A percentile compares a stretch with the other conserved stretches of the same genome.
These are phyloP conservation scores for Phytophthora constricta DNA, from an alignment of 352 stramenopile species.

Conservation along the genomic window DNA sequence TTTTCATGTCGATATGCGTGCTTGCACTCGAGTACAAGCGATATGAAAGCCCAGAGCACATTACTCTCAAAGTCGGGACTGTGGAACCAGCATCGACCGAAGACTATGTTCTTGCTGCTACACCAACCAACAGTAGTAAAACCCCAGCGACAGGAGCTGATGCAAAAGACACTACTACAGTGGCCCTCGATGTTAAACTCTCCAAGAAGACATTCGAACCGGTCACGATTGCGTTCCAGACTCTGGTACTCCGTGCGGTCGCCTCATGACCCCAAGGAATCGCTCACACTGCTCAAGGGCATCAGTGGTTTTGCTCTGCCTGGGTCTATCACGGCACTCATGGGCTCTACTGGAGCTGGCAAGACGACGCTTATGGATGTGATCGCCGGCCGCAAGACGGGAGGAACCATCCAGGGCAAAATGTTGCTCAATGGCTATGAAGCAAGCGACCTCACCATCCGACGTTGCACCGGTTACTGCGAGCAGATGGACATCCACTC, in stretches of 20 bases:
- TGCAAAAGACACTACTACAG: neutral
- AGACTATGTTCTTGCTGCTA: constrained; percentile 13
- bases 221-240: constrained; percentile 25
- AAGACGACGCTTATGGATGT: constrained; percentile 94
- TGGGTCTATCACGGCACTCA: constrained; percentile 49
- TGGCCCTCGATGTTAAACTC: neutral
- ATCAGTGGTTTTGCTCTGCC: constrained; percentile 41
- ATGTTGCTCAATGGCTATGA: constrained; percentile 54
- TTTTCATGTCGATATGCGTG: neutral
- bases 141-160: neutral
- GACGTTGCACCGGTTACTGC: constrained; percentile 18
- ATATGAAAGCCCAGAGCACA: neutral
- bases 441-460: constrained; percentile 39
- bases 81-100: constrained; percentile 7
- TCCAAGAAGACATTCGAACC: constrained; percentile 13
- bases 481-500: constrained; percentile 7
- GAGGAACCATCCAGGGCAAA: constrained; percentile 62
- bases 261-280: constrained; percentile 30
- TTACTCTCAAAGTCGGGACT: neutral
- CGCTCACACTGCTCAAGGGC: constrained; percentile 61
- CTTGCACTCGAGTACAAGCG: neutral
- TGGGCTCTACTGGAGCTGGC: constrained; percentile 58
- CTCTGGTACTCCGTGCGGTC: constrained; percentile 27
- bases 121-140: neutral
- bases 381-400: constrained; percentile 85